A percentile compares a stretch with the other conserved stretches of the same genome.
phyloP scores from a whole-genome alignment of 257 asterid genomes.

The Thymus mandschuricus region DNA sequence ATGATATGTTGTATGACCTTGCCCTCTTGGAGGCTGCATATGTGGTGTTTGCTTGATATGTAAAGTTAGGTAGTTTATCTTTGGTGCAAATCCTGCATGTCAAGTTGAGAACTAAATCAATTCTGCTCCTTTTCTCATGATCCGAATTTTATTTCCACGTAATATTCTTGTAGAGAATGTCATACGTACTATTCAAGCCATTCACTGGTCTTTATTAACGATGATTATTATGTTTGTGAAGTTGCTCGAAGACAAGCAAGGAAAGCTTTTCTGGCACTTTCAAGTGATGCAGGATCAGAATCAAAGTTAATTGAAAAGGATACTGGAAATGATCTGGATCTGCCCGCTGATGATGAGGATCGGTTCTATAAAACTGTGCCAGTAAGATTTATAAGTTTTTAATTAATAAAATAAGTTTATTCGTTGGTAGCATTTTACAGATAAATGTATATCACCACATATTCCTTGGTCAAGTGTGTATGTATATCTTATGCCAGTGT shows the following conservation, averaged over 20 bases:
- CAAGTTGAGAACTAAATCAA: background rate
- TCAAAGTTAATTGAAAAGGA: conserved; percentile 55
- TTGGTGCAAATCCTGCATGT: background rate
- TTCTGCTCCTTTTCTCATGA: background rate
- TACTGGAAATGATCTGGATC: conserved; percentile 36
- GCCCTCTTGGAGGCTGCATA: conserved; percentile 15
- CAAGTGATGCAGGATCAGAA: conserved; percentile 39
- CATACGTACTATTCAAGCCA: conserved; percentile 13
- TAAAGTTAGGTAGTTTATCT: background rate
- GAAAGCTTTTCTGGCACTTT: conserved; percentile 76
- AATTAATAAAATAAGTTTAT: conserved; percentile 20
- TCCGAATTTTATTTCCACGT: background rate
- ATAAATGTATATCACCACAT: background rate
- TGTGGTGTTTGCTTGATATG: background rate
- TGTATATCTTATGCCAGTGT: conserved; percentile 9
- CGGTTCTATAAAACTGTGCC: conserved; percentile 62
- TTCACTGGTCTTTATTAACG: conserved; percentile 30
- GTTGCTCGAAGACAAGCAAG: conserved; percentile 85
- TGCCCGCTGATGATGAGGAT: conserved; percentile 52
- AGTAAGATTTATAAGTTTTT: conserved; percentile 48
- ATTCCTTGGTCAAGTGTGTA: conserved; percentile 1
- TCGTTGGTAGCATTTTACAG: background rate
- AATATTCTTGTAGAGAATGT: conserved; percentile 8
- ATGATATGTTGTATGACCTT: background rate
- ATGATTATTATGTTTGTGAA: conserved; percentile 40